phyloP scores from a whole-genome alignment of 306 rosid genomes.

The Lagenaria siceraria region DNA sequence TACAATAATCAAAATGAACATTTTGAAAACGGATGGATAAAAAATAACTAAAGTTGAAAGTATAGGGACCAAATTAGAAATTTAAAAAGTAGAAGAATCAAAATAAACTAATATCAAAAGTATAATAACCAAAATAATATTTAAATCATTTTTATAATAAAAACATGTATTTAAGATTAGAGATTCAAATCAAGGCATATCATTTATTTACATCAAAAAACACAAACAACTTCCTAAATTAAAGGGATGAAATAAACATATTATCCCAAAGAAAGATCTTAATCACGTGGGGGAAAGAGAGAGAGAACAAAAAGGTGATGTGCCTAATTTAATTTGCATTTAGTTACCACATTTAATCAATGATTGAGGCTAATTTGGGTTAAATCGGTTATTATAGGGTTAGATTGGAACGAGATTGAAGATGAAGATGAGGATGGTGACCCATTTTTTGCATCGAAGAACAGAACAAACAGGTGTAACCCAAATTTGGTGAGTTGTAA shows the following conservation, averaged over 20 bases:
- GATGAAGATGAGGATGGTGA: not conserved
- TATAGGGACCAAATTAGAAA: no score
- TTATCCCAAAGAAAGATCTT: not conserved
- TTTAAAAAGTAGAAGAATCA: no score
- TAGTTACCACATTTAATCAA: not conserved
- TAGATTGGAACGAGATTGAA: not conserved
- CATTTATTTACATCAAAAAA: no score
- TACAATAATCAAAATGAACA: no score
- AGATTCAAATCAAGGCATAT: fast-evolving
- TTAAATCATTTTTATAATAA: no score
- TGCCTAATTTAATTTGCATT: not conserved
- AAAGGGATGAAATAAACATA: not conserved
- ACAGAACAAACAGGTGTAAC: not conserved
- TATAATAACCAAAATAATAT: no score
- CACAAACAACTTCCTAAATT: not conserved
- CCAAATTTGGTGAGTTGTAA: constrained; percentile 7
- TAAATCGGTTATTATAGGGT: not conserved
- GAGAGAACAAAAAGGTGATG: not conserved
- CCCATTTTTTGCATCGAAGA: not conserved
- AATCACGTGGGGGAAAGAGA: not conserved
- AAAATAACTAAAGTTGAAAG: no score
- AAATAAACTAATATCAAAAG: no score
- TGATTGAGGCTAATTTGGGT: not conserved
- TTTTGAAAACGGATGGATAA: no score
- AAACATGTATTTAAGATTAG: no score